Percentiles rank a stretch among this genome's conserved stretches.
Evolutionary conservation across 805 yeast species (phyloP).

Genomic region (Lipomyces yamanashiensis): DNA sequence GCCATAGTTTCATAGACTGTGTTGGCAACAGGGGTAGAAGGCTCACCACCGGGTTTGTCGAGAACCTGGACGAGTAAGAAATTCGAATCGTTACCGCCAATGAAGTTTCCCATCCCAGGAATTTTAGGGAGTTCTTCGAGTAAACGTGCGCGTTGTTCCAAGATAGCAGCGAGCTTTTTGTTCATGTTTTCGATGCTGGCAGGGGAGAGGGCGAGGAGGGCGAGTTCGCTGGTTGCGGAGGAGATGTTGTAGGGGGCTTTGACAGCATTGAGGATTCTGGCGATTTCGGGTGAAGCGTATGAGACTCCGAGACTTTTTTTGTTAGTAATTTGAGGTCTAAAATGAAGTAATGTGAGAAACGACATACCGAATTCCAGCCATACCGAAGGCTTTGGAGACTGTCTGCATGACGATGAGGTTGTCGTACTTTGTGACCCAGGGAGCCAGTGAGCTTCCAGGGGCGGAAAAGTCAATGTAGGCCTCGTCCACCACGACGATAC

Average conservation of each 20-base stretch:
- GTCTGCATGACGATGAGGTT: slow-evolving; percentile 90
- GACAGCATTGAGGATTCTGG: slow-evolving; percentile 78
- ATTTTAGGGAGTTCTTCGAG: slow-evolving; percentile 59
- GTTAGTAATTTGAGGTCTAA: background rate
- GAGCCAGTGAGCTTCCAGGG: slow-evolving; percentile 68
- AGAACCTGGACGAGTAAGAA: slow-evolving; percentile 77
- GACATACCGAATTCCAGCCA: slow-evolving; percentile 80
- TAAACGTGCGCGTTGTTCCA: slow-evolving; percentile 60
- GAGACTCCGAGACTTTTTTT: slow-evolving; percentile 67
- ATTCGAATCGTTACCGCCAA: slow-evolving; percentile 89
- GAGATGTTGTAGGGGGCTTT: slow-evolving; percentile 97
- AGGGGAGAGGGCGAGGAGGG: slow-evolving; percentile 68
- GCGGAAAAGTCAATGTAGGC: slow-evolving; percentile 90
- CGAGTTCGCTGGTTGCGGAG: slow-evolving; percentile 74
- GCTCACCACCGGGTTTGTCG: slow-evolving; percentile 59
- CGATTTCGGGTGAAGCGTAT: slow-evolving; percentile 62
- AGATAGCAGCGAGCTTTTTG: slow-evolving; percentile 55
- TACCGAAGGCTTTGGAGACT: slow-evolving; percentile 90
- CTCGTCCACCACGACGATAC: slow-evolving; percentile 81
- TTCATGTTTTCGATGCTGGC: slow-evolving; percentile 66
- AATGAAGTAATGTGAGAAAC: background rate
- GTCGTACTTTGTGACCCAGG: slow-evolving; percentile 79
- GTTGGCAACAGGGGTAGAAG: slow-evolving; percentile 71
- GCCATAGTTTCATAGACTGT: slow-evolving; percentile 73
- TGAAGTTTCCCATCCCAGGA: slow-evolving; percentile 68